Base-by-base conservation (phyloP, 106 monocot species). In the Acorus calamus region DNA sequence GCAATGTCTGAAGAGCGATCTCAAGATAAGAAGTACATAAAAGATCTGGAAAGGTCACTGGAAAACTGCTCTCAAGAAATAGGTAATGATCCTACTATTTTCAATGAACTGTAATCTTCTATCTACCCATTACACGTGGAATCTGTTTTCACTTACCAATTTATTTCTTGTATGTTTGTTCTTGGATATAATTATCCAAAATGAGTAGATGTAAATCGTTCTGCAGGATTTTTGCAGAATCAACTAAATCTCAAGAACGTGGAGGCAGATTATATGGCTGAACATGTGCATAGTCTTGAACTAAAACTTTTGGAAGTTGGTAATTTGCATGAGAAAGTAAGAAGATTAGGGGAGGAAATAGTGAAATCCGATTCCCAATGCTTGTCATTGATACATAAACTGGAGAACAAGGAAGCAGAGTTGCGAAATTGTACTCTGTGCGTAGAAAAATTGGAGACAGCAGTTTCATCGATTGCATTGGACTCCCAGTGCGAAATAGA, bases 401-500 rank as follows among this genome's bases (percentile, higher is more conserved):
- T 80, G 51, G 61, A 76, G 64, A 4, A n/a, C 48, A 85, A 79
- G 69, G 76, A 85, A 49, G 65, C 75, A 4, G 71, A 88, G 52
- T 76, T 83, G 43, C 62, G 69, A 53, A 80, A 85, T 9, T 82
- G 66, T 44, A 66, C 50, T 11, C 61, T 68, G 63, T 69, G 66
- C 7, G 70, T 92, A 62, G 75, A 82, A 58, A 79, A 75, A 52
- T 80, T 92, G 41, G 92, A 92, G 69, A 53, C 50, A 52, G 14
- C 60, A 52, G 10, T 82, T 70, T 79, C 75, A 61, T 78, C 71
- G 50, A 44, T 65, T 60, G 49, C 73, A 10, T 76, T 93, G 55
- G 88, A 88, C 71, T 85, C 77, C 42, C 82, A 88, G 66, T 93
- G 85, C 78, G 88, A 93, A 69, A 64, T 88, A 76, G 92, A 93